These are phyloP conservation scores for Sporothrix protearum DNA, from an alignment of 2,329 filamentous ascomycete genomes.

Conservation along the genomic window DNA sequence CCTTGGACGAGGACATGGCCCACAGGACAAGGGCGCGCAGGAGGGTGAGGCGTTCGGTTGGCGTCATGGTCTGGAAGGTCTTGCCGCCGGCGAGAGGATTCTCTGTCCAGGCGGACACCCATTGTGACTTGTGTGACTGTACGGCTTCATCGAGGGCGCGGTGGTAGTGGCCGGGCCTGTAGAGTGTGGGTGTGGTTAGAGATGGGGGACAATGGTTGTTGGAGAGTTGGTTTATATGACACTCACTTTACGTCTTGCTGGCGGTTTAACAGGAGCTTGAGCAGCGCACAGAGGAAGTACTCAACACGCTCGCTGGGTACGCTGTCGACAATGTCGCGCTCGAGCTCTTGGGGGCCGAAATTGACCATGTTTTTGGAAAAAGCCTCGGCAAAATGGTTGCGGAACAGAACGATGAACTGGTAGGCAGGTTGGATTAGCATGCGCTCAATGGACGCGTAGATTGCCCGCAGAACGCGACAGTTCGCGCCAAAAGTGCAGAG, in stretches of 20 bases:
- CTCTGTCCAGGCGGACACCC: constrained; percentile 79
- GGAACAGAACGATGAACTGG: constrained; percentile 97
- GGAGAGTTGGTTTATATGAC: constrained; percentile 39
- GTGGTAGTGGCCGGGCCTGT: constrained; percentile 84
- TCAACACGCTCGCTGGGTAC: constrained; percentile 82
- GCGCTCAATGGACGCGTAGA: constrained; percentile 1
- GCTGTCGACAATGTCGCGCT: constrained; percentile 74
- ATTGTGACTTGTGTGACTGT: constrained; percentile 78
- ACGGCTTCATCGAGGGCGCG: constrained; percentile 93
- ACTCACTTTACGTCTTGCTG: constrained; percentile 98
- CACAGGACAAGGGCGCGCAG: constrained; percentile 81
- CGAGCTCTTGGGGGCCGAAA: constrained; percentile 92
- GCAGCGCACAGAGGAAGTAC: constrained; percentile 80
- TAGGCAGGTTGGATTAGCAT: constrained; percentile 34
- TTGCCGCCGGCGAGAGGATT: constrained; percentile 78
- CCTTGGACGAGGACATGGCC: constrained; percentile 84
- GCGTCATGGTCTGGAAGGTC: constrained; percentile 77
- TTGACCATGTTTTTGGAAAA: constrained; percentile 85
- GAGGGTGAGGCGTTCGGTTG: constrained; percentile 78
- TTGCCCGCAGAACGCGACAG: constrained; percentile 45
- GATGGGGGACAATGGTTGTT: background rate
- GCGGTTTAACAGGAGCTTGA: constrained; percentile 85
- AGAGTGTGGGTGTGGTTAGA: background rate
- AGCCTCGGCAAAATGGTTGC: constrained; percentile 83
- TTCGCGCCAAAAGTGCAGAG: constrained; percentile 45